Percentiles rank a stretch among this genome's conserved stretches.
Conservation (phyloP, 192 early-diverging fungal species). For the Coemansia sp. region DNA sequence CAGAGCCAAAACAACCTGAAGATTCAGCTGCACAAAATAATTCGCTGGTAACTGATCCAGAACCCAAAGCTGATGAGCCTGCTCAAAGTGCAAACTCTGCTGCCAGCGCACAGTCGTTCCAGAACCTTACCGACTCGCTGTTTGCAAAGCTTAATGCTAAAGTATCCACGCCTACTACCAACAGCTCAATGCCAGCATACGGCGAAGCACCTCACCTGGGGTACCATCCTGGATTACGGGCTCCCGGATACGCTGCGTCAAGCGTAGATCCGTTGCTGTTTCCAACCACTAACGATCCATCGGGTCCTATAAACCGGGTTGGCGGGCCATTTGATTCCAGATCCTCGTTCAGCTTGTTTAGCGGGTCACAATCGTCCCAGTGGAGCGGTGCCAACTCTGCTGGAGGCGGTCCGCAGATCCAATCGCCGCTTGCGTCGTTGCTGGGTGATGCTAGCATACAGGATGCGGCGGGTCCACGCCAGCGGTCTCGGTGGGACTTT, state of each 20-base stretch:
- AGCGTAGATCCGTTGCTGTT: constrained; percentile 43
- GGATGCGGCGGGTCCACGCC: constrained; percentile 18
- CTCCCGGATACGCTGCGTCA: constrained; percentile 19
- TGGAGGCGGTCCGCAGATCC: constrained; percentile 11
- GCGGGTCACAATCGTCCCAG: constrained; percentile 11
- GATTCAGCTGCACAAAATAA: not conserved
- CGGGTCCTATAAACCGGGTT: not conserved
- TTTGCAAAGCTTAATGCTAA: constrained; percentile 51
- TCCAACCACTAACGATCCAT: constrained; percentile 9
- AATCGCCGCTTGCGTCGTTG: constrained; percentile 27
- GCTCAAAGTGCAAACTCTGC: constrained; percentile 5
- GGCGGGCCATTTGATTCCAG: constrained; percentile 6
- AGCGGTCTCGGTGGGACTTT: constrained; percentile 45
- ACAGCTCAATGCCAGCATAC: constrained; percentile 14
- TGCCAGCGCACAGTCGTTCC: constrained; percentile 45
- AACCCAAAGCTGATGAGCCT: not conserved
- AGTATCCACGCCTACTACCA: constrained; percentile 24
- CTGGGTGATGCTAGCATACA: constrained; percentile 11
- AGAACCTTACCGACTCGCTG: constrained; percentile 46
- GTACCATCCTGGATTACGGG: constrained; percentile 6
- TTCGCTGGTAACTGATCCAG: too few relatives aligned
- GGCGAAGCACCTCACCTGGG: constrained; percentile 2
- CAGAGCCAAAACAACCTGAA: not conserved
- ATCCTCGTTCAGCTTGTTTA: constrained; percentile 25
- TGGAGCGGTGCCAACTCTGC: constrained; percentile 17